phyloP scores from a whole-genome alignment of 2,329 filamentous ascomycete genomes.

The Mariannaea elegans region DNA sequence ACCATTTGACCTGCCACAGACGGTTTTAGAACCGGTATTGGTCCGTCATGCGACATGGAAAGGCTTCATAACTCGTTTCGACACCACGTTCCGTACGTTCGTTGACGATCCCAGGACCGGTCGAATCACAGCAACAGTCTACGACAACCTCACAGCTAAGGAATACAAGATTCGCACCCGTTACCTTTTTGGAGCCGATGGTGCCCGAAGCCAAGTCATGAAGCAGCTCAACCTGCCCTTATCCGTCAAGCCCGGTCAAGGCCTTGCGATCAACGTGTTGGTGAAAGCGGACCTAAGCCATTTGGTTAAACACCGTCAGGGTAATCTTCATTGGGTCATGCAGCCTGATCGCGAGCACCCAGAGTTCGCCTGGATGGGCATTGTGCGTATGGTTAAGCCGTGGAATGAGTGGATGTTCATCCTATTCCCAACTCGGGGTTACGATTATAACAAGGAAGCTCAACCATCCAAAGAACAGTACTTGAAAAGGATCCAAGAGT shows the following conservation, averaged over 20 bases:
- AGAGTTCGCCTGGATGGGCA: slow-evolving; percentile 58
- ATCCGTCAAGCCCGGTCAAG: slow-evolving; percentile 53
- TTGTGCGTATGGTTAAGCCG: slow-evolving; percentile 69
- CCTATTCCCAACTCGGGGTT: slow-evolving; percentile 54
- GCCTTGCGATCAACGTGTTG: slow-evolving; percentile 52
- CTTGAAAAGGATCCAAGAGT: slow-evolving; percentile 52
- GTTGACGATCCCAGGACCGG: slow-evolving; percentile 32
- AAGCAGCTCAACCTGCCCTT: slow-evolving; percentile 49
- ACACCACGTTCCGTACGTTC: slow-evolving; percentile 46
- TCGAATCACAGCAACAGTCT: slow-evolving; percentile 43
- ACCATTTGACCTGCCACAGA: slow-evolving; percentile 3
- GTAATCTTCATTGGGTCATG: slow-evolving; percentile 70
- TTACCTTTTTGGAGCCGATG: slow-evolving; percentile 66
- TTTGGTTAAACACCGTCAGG: slow-evolving; percentile 57
- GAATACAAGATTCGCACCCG: slow-evolving; percentile 57
- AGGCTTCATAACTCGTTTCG: slow-evolving; percentile 49
- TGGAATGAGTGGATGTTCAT: slow-evolving; percentile 72
- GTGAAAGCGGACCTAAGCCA: slow-evolving; percentile 59
- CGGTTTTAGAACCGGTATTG: neutral
- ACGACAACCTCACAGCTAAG: slow-evolving; percentile 46
- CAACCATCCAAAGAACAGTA: slow-evolving; percentile 59
- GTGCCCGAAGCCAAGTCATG: slow-evolving; percentile 51
- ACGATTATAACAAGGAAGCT: slow-evolving; percentile 40
- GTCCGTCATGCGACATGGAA: slow-evolving; percentile 46
- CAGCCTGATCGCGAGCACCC: slow-evolving; percentile 62